phyloP scores from a whole-genome alignment of 169 alveolate genomes.

The Neospora caninum region DNA sequence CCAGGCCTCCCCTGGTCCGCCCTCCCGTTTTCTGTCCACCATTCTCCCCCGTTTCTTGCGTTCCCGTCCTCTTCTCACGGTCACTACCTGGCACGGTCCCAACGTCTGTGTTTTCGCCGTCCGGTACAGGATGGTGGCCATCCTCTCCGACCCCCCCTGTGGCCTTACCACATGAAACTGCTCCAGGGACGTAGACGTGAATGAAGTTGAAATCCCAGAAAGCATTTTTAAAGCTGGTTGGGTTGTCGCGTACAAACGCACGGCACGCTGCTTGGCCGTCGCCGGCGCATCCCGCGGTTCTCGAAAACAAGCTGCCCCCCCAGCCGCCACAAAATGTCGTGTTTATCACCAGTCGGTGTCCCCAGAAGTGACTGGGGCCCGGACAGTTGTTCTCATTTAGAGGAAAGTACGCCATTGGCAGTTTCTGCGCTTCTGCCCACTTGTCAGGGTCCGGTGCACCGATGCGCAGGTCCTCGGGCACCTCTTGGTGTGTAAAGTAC shows the following conservation, averaged over 20 bases:
- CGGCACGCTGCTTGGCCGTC: conserved; percentile 43
- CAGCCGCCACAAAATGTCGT: conserved; percentile 58
- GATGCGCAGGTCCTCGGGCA: conserved; percentile 43
- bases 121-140: too few relatives aligned
- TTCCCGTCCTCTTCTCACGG: too few relatives aligned
- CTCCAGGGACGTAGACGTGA: conserved; percentile 11
- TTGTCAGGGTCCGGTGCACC: conserved; percentile 45
- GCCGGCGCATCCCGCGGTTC: conserved; percentile 41
- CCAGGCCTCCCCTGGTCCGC: too few relatives aligned
- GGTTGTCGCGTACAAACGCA: conserved; percentile 41
- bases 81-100: too few relatives aligned
- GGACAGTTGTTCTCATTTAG: conserved; percentile 22
- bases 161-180: not conserved
- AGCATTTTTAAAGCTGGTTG: not conserved
- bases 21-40: too few relatives aligned
- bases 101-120: too few relatives aligned
- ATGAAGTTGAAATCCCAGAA: conserved; percentile 57
- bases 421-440: conserved; percentile 10
- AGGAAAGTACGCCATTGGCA: conserved; percentile 44
- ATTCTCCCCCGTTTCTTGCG: too few relatives aligned
- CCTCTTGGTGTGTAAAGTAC: conserved; percentile 46
- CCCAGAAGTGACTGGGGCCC: conserved; percentile 5
- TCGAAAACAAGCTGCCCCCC: conserved; percentile 28
- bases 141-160: not conserved
- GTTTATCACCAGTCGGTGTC: conserved; percentile 41